Conservation (phyloP, 2,329 filamentous ascomycete genomes). For the Meredithiella fracta region DNA sequence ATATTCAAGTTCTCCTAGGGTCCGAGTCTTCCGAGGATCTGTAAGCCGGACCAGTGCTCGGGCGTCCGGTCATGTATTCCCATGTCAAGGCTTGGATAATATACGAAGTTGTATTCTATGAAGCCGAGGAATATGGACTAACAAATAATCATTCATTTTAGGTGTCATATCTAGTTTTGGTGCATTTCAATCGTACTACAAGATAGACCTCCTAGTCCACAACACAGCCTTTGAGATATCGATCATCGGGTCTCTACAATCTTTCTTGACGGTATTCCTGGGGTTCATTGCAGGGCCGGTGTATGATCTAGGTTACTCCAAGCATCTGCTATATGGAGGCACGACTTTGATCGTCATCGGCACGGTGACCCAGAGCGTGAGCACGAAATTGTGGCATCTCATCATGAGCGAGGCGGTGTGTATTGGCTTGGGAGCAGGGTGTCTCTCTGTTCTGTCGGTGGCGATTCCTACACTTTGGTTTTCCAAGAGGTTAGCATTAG, state of each 20-base stretch:
- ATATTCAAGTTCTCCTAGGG: too few species aligned
- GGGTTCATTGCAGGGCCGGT: conserved; percentile 25
- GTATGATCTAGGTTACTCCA: conserved; percentile 25
- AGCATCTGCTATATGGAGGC: conserved; percentile 21
- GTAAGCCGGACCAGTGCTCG: too few species aligned
- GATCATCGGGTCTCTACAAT: conserved; percentile 25
- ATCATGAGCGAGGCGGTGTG: conserved; percentile 27
- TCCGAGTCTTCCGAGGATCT: too few species aligned
- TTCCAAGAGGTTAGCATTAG: conserved; percentile 23
- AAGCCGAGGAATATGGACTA: conserved; percentile 1
- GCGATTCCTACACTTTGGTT: conserved; percentile 28
- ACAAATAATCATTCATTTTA: background rate
- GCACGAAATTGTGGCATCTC: conserved; percentile 26
- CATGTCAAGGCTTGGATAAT: too few species aligned
- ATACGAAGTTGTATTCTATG: too few species aligned
- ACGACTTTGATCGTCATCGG: conserved; percentile 23
- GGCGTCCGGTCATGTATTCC: too few species aligned
- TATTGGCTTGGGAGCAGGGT: conserved; percentile 27
- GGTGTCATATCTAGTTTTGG: conserved; percentile 20
- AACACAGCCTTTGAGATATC: conserved; percentile 20
- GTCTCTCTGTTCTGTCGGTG: conserved; percentile 24
- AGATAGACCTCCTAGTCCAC: conserved; percentile 17
- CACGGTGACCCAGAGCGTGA: conserved; percentile 24
- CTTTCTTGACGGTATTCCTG: conserved; percentile 23
- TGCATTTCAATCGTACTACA: conserved; percentile 23